Base-by-base conservation (phyloP, 148 eudicot species). In the Polygonum aviculare region DNA sequence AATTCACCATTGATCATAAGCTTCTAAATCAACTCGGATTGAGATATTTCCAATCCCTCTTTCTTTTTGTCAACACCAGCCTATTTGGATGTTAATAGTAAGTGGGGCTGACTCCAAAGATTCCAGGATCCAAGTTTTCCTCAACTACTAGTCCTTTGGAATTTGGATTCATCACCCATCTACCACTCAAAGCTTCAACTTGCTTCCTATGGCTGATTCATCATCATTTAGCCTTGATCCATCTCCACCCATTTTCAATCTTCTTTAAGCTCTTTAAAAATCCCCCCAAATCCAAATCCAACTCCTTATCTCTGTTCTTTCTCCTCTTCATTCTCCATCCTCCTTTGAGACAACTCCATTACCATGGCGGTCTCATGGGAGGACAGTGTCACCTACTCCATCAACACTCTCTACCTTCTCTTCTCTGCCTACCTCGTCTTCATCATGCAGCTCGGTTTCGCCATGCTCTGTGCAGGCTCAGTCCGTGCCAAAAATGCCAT, bases 401-500 rank as follows among this genome's bases (percentile, higher is more conserved):
- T 89, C 78, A 89, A 89, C 83, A 81, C 93, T 35, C 70, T 87
- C 41, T 90, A 88, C 74, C 87, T 90, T 44, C 85, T 90, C 44
- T 90, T 90, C 65, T 90, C 94, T 0, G 89, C 90, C 16, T 90
- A 88, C 84, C 78, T 88, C 0, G 90, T 90, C 14, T 88, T 88
- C 54, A 77, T 86, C 22, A 90, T 90, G 94, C 94, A 90, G 78
- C 87, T 90, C 31, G 91, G 94, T 8, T 88, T 90, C 50, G 94
- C 94, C 57, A 90, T 90, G 94, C 85, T 90, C 5, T 90, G 94
- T 51, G 94, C 94, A 2, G 94, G 94, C 81, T 90, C 91, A 0
- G 94, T 90, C 55, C 85, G 91, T n/a, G 94, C 94, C 84, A 90
- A 90, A 80, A 90, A 90, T 35, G 91, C 94, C 73, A 82, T 84